phyloP scores from a whole-genome alignment of 1,139 yeast species.

The Taphrina deformans region DNA sequence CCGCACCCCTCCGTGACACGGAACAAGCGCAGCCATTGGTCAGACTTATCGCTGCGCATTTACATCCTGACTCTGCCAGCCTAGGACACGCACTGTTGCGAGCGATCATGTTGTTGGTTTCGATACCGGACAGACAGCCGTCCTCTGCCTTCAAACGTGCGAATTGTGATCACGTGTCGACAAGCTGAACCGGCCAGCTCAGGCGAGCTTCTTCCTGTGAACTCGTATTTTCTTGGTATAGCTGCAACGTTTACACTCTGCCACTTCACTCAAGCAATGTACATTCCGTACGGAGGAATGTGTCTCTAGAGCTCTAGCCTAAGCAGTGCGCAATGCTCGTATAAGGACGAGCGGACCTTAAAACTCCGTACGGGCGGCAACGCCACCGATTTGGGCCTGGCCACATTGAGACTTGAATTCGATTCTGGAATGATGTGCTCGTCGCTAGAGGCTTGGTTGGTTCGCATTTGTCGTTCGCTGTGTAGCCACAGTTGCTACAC shows the following conservation, averaged over 20 bases:
- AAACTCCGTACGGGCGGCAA: not conserved
- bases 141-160: not conserved
- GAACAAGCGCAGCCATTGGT: not conserved
- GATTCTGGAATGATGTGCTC: not conserved
- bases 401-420: not conserved
- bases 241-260: too few relatives aligned
- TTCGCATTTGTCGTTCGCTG: not conserved
- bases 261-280: too few relatives aligned
- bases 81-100: too few relatives aligned
- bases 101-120: not conserved
- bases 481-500: not conserved
- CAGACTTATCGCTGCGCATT: not conserved
- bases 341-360: not conserved
- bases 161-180: not conserved
- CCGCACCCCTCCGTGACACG: not conserved
- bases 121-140: not conserved
- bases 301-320: not conserved
- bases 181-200: not conserved
- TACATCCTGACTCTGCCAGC: too few relatives aligned
- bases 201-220: not conserved
- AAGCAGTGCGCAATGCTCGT: not conserved
- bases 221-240: not conserved
- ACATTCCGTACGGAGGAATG: not conserved
- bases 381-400: slow-evolving; percentile 1
- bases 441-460: not conserved